Percentiles rank a stretch among this genome's conserved stretches.
Evolutionary conservation across 768 basidiomycete genomes (phyloP).

Genomic region (Kwoniella bestiolae): DNA sequence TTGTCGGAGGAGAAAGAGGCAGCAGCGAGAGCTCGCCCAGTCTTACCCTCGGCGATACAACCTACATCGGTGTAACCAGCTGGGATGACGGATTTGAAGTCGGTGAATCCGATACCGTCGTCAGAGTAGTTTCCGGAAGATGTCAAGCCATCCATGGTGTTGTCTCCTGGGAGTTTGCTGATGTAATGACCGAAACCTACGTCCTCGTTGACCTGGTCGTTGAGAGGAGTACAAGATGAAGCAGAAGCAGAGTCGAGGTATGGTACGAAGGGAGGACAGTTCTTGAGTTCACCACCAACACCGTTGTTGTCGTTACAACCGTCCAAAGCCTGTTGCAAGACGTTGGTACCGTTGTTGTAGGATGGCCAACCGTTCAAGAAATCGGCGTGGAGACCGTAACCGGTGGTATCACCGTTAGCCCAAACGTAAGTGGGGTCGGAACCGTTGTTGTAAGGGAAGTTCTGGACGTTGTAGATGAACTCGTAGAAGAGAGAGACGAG

Average conservation of each 20-base stretch:
- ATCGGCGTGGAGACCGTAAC: conserved; percentile 55
- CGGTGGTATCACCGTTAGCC: conserved; percentile 56
- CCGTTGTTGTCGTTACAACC: conserved; percentile 51
- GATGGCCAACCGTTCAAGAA: conserved; percentile 57
- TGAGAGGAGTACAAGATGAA: conserved; percentile 48
- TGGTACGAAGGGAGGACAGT: conserved; percentile 56
- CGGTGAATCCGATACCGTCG: conserved; percentile 27
- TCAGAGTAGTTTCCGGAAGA: conserved; percentile 42
- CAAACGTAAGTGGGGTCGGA: conserved; percentile 50
- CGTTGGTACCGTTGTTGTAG: conserved; percentile 51
- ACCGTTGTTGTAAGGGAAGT: conserved; percentile 56
- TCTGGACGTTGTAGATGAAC: conserved; percentile 54
- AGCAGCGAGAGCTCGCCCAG: conserved; percentile 49
- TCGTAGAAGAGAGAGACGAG: conserved; percentile 58
- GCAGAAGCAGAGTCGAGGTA: conserved; percentile 48
- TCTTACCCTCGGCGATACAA: conserved; percentile 55
- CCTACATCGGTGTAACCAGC: conserved; percentile 49
- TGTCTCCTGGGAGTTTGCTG: conserved; percentile 53
- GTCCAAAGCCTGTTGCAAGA: conserved; percentile 57
- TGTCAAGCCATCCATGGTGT: conserved; percentile 53
- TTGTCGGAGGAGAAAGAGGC: conserved; percentile 37
- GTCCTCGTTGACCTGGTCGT: conserved; percentile 54
- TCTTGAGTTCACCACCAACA: conserved; percentile 49
- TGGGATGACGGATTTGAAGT: conserved; percentile 46
- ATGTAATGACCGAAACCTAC: conserved; percentile 48